Conservation (phyloP, 768 basidiomycete species). For the Boletus pseudopeckii region DNA sequence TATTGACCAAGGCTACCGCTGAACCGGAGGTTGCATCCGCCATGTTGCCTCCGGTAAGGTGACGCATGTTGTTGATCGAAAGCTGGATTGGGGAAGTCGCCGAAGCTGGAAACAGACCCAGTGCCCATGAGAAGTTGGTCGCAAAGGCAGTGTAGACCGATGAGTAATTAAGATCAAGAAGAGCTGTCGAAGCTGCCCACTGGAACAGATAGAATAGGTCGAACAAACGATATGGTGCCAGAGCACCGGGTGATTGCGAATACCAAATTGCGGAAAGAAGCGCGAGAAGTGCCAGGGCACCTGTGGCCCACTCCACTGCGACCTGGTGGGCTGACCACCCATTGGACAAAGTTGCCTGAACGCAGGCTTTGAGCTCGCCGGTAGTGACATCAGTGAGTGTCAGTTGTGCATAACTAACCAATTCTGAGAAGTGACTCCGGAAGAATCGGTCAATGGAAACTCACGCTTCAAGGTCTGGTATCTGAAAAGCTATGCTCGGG, state of each 20-base stretch:
- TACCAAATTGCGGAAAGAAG: slow-evolving; percentile 52
- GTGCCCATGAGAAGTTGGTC: slow-evolving; percentile 85
- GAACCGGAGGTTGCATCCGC: slow-evolving; percentile 56
- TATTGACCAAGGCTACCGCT: slow-evolving; percentile 74
- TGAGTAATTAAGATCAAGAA: slow-evolving; percentile 87
- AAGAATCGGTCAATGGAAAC: not conserved
- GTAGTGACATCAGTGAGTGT: slow-evolving; percentile 66
- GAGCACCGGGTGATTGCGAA: slow-evolving; percentile 51
- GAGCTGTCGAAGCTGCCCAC: slow-evolving; percentile 71
- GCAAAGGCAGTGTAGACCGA: slow-evolving; percentile 76
- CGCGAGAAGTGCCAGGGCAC: slow-evolving; percentile 60
- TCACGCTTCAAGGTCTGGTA: slow-evolving; percentile 86
- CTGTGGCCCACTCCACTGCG: slow-evolving; percentile 77
- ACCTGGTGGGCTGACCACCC: slow-evolving; percentile 78
- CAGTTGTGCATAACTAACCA: slow-evolving; percentile 61
- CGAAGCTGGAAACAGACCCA: slow-evolving; percentile 66
- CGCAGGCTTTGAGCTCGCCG: slow-evolving; percentile 76
- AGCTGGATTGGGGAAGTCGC: slow-evolving; percentile 59
- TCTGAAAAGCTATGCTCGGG: slow-evolving; percentile 77
- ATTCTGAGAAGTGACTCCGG: slow-evolving; percentile 2
- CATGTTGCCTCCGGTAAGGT: slow-evolving; percentile 75
- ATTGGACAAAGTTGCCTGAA: slow-evolving; percentile 90
- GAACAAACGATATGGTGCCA: slow-evolving; percentile 73
- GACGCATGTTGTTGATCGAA: slow-evolving; percentile 80
- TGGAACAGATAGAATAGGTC: slow-evolving; percentile 85